Evolutionary conservation across 371 early-diverging fungal species (phyloP).

Genomic region (Circinella umbellata): DNA sequence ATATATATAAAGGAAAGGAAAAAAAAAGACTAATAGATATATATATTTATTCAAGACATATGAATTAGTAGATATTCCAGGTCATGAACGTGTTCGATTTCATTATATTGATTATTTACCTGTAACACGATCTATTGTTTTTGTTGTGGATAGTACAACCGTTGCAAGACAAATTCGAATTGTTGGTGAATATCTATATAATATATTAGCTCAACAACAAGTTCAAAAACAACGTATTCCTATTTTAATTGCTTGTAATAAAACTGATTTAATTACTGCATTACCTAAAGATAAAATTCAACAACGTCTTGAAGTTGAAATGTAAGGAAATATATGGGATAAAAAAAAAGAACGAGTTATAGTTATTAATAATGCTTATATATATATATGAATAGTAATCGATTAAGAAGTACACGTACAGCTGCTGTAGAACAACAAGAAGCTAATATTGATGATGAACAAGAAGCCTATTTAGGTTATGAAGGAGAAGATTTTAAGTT

Average conservation of each 20-base stretch:
- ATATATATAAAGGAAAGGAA: background rate
- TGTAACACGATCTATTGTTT: constrained; percentile 73
- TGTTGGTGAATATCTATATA: constrained; percentile 77
- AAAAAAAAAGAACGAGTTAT: background rate
- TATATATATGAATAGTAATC: constrained; percentile 49
- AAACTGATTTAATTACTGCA: constrained; percentile 78
- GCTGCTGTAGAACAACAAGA: constrained; percentile 69
- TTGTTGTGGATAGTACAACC: constrained; percentile 79
- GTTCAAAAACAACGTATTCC: constrained; percentile 63
- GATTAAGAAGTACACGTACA: constrained; percentile 66
- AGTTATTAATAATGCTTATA: background rate
- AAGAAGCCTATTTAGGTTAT: constrained; percentile 74
- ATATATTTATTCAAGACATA: constrained; percentile 31
- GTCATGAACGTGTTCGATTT: constrained; percentile 84
- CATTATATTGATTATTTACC: constrained; percentile 73
- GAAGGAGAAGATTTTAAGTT: constrained; percentile 83
- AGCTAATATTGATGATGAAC: constrained; percentile 57
- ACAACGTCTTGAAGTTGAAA: constrained; percentile 72
- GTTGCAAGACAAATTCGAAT: constrained; percentile 53
- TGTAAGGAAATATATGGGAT: constrained; percentile 52
- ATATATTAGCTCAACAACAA: constrained; percentile 69
- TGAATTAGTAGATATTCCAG: constrained; percentile 87
- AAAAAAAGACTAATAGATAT: background rate
- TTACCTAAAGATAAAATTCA: constrained; percentile 68
- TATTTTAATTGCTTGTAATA: constrained; percentile 83